Evolutionary conservation across 208 protist species (phyloP).

Genomic region (Trypanosoma caninum): DNA sequence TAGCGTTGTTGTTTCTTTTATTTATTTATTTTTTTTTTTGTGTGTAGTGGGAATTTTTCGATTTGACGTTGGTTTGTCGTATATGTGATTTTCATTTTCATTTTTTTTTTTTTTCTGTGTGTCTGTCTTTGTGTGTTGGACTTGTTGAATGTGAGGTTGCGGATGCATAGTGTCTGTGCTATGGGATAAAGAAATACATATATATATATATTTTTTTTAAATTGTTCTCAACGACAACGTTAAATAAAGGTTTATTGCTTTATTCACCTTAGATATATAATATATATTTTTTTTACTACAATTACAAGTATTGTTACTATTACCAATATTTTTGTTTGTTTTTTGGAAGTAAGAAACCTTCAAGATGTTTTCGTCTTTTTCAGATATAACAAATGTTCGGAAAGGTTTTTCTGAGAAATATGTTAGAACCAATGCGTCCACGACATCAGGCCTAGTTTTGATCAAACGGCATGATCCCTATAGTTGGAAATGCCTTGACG

Average conservation of each 20-base stretch:
- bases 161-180: no score
- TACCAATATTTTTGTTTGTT: constrained; percentile 24
- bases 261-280: no score
- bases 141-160: no score
- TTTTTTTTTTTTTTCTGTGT: not conserved
- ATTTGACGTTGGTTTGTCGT: no score
- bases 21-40: no score
- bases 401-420: constrained; percentile 11
- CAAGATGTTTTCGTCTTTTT: constrained; percentile 32
- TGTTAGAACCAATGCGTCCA: not conserved
- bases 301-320: constrained; percentile 18
- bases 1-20: no score
- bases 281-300: not conserved
- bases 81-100: not conserved
- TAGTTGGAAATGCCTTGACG: constrained; percentile 59
- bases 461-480: constrained; percentile 69
- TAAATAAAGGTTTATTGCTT: no score
- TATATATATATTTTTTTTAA: no score
- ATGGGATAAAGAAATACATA: no score
- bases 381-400: constrained; percentile 76
- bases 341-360: not conserved
- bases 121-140: not conserved
- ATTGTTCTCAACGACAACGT: not conserved
- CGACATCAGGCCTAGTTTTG: not conserved
- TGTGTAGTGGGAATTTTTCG: no score